Conservation (phyloP, 192 early-diverging fungal genomes). For the Backusella sp. region DNA sequence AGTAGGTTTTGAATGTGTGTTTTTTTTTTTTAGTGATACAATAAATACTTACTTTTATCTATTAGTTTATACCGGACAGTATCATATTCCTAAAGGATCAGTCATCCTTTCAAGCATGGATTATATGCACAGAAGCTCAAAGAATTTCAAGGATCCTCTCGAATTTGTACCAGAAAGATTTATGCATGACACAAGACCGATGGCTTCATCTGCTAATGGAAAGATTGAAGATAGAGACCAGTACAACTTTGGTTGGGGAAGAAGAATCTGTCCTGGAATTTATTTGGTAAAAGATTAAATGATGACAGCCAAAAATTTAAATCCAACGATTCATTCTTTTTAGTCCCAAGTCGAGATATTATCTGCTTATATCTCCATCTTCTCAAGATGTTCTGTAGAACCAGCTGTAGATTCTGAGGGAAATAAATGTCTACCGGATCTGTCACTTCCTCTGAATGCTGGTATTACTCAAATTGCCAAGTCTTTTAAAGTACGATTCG, state of each 20-base stretch:
- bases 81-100: neutral
- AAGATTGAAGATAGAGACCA: neutral
- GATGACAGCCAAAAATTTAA: neutral
- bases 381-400: neutral
- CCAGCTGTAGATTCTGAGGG: neutral
- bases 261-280: slow-evolving; percentile 8
- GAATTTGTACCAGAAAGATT: neutral
- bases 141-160: neutral
- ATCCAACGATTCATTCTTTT: neutral
- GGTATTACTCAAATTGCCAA: too few relatives aligned
- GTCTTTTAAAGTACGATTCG: too few relatives aligned
- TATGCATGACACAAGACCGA: neutral
- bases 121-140: neutral
- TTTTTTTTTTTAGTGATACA: neutral
- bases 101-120: neutral
- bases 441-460: neutral
- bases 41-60: too few relatives aligned
- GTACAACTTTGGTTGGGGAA: slow-evolving; percentile 9
- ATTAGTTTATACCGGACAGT: neutral
- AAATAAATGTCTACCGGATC: neutral
- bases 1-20: neutral
- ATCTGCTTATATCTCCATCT: neutral
- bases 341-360: neutral
- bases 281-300: neutral
- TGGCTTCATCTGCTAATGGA: slow-evolving; percentile 1